Evolutionary conservation across 345 rosid genomes (phyloP), one percentile per base, ranked within the genome.

Genomic region (Arabidopsis suecica): DNA sequence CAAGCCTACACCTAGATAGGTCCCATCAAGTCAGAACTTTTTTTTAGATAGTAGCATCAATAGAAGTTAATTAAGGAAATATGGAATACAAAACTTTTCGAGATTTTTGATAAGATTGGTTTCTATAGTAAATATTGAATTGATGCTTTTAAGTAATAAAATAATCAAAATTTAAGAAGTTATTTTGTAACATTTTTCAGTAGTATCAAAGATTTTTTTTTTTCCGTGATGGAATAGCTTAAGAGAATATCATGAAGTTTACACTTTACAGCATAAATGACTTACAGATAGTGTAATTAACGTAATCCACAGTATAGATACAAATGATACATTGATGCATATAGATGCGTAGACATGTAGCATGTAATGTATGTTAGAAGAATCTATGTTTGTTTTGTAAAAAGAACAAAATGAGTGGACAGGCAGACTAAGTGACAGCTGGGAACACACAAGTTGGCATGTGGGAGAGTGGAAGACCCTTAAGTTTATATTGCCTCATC

Each of bases 341-440:
- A 65, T 45, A 48, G 59, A 66, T 74, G 50, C 50, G 37, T 22
- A 57, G 32, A 67, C 55, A 50, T 58, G 61, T 58, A 51, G 28
- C 60, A 67, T 61, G 69, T 23, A 63, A 63, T 73, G 62, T 58
- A 59, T 32, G 44, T 37, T 37, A 62, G 22, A 30, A 53, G 25
- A 41, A 61, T 59, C 51, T 38, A 6, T 44, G 57, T 36, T 30
- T 71, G 36, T 58, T 68, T 61, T 75, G 73, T 75, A 60, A 58
- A 75, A 67, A 20, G 73, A 75, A 68, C 68, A 68, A 76, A 68
- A 69, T 44, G 69, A 61, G 79, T 61, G 69, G 79, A 69, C 69
- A 76, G 53, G 45, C 49, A 42, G 79, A 53, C 36, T 61, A 68
- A 50, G 74, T 42, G 74, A 69, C 75, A 76, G 79, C 70, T 69